Base-by-base conservation (phyloP, 2,329 filamentous ascomycete genomes). In the Hymenoscyphus linearis region DNA sequence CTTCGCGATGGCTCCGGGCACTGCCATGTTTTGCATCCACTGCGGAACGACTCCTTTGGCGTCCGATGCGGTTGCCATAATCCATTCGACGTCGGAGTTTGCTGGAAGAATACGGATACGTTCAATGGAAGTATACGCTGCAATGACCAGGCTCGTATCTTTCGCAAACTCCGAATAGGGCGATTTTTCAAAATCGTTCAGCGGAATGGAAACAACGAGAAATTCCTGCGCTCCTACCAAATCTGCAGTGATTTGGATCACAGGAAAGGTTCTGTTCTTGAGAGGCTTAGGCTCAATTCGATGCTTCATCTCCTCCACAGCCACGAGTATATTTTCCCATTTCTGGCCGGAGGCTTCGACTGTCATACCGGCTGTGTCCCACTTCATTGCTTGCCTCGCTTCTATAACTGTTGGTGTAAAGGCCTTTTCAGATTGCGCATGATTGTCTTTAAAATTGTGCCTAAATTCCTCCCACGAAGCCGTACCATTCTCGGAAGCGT, bases 51-150 rank as follows among this genome's bases (percentile, higher is more conserved):
- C 73, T 0, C 90, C 90, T 59, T 80, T 80, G 0, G 89, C 89
- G 72, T 93, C 83, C 62, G 85, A 88, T 12, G 86, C 82, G 10
- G 89, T 93, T 9, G 85, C 88, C 88, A 93, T 93, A 61, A 87
- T 77, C 90, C 90, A 95, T 73, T 88, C 85, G 54, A 90, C 79
- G 18, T 75, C 72, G 0, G 76, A 75, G n/a, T 67, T 70, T 4
- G 60, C 67, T 5, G 68, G 66, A 25, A 71, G 44, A 44, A 71
- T 52, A 56, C 70, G 58, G 36, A 88, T 75, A 53, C 83, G 76
- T 76, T 92, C 89, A 1, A 91, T 78, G 65, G 84, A 87, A 31
- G 79, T 82, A 68, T 91, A 91, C 10, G 78, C 76, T 3, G 82
- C 89, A 34, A 81, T 73, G 7, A 86, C 80, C 2, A 83, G 73